phyloP scores from a whole-genome alignment of 2,329 filamentous ascomycete genomes.

The Chaetomiaceae sp. region DNA sequence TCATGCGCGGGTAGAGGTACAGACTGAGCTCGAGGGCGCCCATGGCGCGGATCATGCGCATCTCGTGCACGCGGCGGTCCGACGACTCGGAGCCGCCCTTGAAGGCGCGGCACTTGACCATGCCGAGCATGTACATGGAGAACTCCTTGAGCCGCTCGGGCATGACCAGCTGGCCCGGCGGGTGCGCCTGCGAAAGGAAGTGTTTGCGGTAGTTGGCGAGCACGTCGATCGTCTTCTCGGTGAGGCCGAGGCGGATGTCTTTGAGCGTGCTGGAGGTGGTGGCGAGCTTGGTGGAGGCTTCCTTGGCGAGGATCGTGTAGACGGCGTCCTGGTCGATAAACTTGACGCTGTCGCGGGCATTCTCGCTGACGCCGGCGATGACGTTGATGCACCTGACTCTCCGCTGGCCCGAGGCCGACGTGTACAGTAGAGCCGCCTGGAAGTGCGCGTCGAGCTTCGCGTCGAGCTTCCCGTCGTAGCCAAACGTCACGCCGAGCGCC shows the following conservation, averaged over 20 bases:
- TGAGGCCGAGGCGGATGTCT: conserved; percentile 76
- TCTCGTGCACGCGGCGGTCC: conserved; percentile 85
- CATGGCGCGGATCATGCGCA: conserved; percentile 85
- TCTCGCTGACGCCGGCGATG: conserved; percentile 86
- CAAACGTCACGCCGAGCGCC: conserved; percentile 84
- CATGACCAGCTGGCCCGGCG: conserved; percentile 87
- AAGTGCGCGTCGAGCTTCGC: conserved; percentile 95
- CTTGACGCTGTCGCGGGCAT: conserved; percentile 78
- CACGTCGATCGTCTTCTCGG: conserved; percentile 89
- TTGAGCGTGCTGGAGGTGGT: conserved; percentile 67
- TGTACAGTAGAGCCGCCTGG: conserved; percentile 91
- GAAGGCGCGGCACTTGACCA: conserved; percentile 87
- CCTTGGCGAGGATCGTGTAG: conserved; percentile 81
- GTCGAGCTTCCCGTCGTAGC: conserved; percentile 96
- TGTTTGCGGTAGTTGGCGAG: conserved; percentile 90
- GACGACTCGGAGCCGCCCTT: conserved; percentile 89
- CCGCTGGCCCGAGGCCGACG: conserved; percentile 81
- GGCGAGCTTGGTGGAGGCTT: conserved; percentile 80
- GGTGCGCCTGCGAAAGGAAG: conserved; percentile 75
- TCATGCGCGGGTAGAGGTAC: conserved; percentile 92
- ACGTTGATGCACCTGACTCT: conserved; percentile 90
- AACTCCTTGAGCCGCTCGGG: conserved; percentile 96
- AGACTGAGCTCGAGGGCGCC: conserved; percentile 79
- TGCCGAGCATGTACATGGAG: conserved; percentile 87
- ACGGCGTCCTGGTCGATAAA: conserved; percentile 96